phyloP scores from a whole-genome alignment of 345 rosid genomes.

The Populus pruinosa region DNA sequence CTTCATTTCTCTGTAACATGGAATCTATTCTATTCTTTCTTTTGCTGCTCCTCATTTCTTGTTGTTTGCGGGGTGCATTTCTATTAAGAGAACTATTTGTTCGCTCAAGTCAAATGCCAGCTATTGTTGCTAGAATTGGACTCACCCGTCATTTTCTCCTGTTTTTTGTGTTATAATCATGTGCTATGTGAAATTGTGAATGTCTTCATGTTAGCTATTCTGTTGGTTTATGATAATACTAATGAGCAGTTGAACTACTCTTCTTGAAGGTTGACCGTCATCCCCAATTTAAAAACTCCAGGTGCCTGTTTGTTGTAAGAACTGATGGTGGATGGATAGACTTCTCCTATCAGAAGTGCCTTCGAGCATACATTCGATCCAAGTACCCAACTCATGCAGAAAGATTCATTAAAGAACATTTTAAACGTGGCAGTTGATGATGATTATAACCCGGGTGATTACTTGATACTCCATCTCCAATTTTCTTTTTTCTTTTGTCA shows the following conservation, averaged over 20 bases:
- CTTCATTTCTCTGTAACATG: not conserved
- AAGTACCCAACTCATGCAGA: conserved; percentile 72
- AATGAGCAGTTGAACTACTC: conserved; percentile 7
- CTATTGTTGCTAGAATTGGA: not conserved
- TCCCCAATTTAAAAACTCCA: conserved; percentile 68
- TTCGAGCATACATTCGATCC: conserved; percentile 64
- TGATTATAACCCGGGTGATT: conserved; percentile 1
- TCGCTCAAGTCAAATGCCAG: not conserved
- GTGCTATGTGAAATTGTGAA: not conserved
- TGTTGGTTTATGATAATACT: conserved; percentile 18
- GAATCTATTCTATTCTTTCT: not conserved
- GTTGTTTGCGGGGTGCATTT: not conserved
- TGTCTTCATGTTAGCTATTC: not conserved
- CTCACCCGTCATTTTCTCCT: not conserved
- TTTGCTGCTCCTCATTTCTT: not conserved
- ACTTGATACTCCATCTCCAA: not conserved
- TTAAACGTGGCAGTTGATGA: conserved; percentile 55
- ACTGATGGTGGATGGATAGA: conserved; percentile 94
- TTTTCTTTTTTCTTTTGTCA: conserved; percentile 1
- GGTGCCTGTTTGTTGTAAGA: conserved; percentile 91
- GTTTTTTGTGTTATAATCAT: not conserved
- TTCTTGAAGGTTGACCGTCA: conserved; percentile 78
- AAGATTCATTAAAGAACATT: conserved; percentile 71
- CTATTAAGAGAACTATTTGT: not conserved
- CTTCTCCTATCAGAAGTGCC: conserved; percentile 92